These are phyloP conservation scores for Leptoxyphium fumago DNA, from an alignment of 2,329 filamentous ascomycete species.

Conservation along the genomic window DNA sequence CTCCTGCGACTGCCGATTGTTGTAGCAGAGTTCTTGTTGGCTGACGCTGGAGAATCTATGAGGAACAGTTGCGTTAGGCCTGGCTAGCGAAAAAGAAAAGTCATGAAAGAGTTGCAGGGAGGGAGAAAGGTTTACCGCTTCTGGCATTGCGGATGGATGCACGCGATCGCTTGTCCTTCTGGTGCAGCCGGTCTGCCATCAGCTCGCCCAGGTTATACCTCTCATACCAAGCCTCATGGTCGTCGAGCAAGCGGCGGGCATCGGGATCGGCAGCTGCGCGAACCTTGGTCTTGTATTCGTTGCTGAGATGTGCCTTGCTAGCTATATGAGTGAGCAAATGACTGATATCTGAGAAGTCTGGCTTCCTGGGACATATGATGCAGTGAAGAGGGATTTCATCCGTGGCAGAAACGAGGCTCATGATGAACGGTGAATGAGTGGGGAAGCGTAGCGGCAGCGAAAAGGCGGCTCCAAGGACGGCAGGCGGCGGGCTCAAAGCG, in stretches of 20 bases:
- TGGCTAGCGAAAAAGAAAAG: neutral
- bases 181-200: constrained; percentile 61
- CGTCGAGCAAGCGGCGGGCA: constrained; percentile 47
- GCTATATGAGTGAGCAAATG: constrained; percentile 84
- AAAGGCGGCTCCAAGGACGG: neutral
- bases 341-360: constrained; percentile 76
- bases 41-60: too few relatives aligned
- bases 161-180: constrained; percentile 51
- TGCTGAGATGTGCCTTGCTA: constrained; percentile 80
- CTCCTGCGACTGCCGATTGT: neutral
- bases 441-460: neutral
- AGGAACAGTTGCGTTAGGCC: neutral
- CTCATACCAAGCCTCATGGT: constrained; percentile 68
- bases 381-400: constrained; percentile 55
- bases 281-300: constrained; percentile 69
- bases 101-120: too few relatives aligned
- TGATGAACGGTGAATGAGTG: constrained; percentile 6
- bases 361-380: constrained; percentile 66
- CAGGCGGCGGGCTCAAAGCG: too few relatives aligned
- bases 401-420: constrained; percentile 19
- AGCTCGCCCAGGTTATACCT: constrained; percentile 55
- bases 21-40: neutral
- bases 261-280: constrained; percentile 42
- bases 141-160: neutral
- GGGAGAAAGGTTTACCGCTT: neutral